Percentiles rank a stretch among this genome's conserved stretches.
phyloP scores from a whole-genome alignment of 2,329 filamentous ascomycete genomes.

The Daldinia sp. region DNA sequence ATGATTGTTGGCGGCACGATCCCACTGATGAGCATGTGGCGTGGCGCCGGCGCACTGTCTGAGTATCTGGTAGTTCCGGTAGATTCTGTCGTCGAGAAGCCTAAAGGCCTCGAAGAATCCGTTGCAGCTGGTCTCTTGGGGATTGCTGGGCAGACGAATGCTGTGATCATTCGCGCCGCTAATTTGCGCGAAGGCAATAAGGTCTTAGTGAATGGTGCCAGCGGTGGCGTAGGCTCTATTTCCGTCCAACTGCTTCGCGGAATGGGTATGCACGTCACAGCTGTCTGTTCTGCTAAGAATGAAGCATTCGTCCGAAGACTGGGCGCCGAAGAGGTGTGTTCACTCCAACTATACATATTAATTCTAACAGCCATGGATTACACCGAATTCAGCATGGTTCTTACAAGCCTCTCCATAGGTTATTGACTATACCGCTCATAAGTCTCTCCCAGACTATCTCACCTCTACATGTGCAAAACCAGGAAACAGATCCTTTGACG shows the following conservation, averaged over 20 bases:
- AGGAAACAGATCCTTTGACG: neutral
- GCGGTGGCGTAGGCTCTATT: slow-evolving; percentile 44
- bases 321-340: slow-evolving; percentile 46
- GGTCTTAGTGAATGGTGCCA: slow-evolving; percentile 46
- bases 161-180: slow-evolving; percentile 47
- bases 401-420: neutral
- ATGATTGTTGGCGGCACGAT: slow-evolving; percentile 51
- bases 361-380: neutral
- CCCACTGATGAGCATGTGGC: slow-evolving; percentile 45
- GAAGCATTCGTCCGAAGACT: slow-evolving; percentile 41
- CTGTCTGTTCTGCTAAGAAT: slow-evolving; percentile 45
- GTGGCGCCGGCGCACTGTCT: slow-evolving; percentile 52
- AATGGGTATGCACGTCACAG: slow-evolving; percentile 42
- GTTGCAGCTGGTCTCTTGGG: slow-evolving; percentile 51
- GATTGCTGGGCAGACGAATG: slow-evolving; percentile 53
- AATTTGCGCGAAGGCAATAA: slow-evolving; percentile 36
- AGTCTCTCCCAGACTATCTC: neutral
- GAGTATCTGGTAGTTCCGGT: slow-evolving; percentile 53
- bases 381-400: neutral
- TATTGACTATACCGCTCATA: slow-evolving; percentile 1
- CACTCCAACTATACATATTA: neutral
- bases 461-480: neutral
- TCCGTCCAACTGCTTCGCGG: slow-evolving; percentile 42
- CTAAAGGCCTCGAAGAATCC: slow-evolving; percentile 36
- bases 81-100: slow-evolving; percentile 48